Evolutionary conservation across 1,284 basidiomycete genomes (phyloP), one percentile per base, ranked within the genome.

Genomic region (Cutaneotrichosporon cyanovorans): DNA sequence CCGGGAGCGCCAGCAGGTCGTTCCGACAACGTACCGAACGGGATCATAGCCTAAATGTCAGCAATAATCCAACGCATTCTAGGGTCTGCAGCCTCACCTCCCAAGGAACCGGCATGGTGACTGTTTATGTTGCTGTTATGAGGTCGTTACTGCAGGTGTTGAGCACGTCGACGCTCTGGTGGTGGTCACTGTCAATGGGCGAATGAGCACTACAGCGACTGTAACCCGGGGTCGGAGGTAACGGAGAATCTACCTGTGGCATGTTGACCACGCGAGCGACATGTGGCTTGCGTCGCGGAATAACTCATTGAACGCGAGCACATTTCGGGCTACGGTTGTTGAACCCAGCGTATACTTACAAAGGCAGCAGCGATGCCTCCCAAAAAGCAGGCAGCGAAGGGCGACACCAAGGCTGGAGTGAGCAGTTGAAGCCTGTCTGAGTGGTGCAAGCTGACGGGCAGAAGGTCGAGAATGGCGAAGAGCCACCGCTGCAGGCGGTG

Each of bases 101-200:
- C 84, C 86, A 93, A 57, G 89, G 89, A 63, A 92, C 82, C 48
- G 90, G 89, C 89, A 92, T 92, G 49, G 47, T 60, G 39, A 34
- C 7, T 10, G 32, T 34, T 18, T 11, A 23, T 28, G n/a, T 19
- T 37, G 4, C 12, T 18, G 20, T 16, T 33, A 20, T 19, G 33
- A 5, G 14, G 18, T n/a, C 25, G 40, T 25, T 46, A 23, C 40
- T n/a, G 39, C 41, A 14, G 32, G 9, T n/a, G 32, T 5, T 34
- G 25, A 28, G 25, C 25, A 12, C 25, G 25, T 7, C 21, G 41
- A 21, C n/a, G 37, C 37, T 28, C 21, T 44, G 33, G 42, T 40
- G 37, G 33, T 20, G 35, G 28, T 36, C 28, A 30, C 33, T 19
- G 25, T 33, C 32, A 15, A 7, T 15, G 8, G 32, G 16, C 48